Evolutionary conservation across 2,329 filamentous ascomycete species (phyloP).

Genomic region (Colletotrichum theobromicola): DNA sequence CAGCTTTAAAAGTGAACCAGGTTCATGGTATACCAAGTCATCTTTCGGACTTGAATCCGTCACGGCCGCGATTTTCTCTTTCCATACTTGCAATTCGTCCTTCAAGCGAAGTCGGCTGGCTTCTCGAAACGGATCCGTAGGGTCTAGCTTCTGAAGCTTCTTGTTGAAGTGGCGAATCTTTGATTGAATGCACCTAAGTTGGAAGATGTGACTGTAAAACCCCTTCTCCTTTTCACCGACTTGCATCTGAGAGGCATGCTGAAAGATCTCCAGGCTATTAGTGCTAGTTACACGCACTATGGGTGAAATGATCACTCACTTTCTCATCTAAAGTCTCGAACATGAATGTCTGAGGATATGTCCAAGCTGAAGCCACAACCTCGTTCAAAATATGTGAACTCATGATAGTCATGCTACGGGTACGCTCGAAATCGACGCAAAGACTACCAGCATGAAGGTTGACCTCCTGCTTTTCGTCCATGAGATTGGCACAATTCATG

Average conservation of each 20-base stretch:
- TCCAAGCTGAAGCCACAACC: neutral
- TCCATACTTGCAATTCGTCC: neutral
- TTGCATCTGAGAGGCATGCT: neutral
- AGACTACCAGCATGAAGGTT: neutral
- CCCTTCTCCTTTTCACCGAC: neutral
- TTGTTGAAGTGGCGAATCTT: neutral
- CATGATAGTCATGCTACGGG: neutral
- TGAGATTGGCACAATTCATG: neutral
- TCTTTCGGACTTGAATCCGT: neutral
- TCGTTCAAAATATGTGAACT: neutral
- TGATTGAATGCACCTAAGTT: neutral
- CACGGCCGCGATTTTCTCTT: neutral
- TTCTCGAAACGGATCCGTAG: neutral
- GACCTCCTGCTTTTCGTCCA: neutral
- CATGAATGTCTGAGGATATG: neutral
- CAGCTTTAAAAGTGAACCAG: neutral
- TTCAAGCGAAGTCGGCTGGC: neutral
- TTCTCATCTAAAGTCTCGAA: neutral
- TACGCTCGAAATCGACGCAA: neutral
- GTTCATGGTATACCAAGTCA: neutral
- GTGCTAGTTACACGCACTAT: neutral
- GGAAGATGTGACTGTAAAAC: neutral
- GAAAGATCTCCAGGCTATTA: neutral
- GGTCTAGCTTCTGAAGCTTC: neutral
- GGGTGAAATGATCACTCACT: neutral